phyloP scores from a whole-genome alignment of 2,329 filamentous ascomycete genomes.

The Neopestalotiopsis sp. region DNA sequence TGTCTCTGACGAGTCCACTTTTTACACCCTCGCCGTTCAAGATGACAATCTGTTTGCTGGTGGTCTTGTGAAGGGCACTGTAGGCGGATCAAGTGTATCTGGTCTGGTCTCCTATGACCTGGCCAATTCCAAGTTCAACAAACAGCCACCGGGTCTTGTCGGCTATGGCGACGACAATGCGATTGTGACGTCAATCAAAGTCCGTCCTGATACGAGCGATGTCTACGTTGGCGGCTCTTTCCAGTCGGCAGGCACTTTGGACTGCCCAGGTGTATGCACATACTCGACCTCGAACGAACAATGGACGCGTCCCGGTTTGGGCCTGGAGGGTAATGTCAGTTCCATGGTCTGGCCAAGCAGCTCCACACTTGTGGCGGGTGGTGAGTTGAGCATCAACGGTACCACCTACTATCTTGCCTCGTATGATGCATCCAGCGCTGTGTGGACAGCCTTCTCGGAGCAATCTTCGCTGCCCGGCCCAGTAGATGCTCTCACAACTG shows the following conservation, averaged over 20 bases:
- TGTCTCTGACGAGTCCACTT: constrained; percentile 74
- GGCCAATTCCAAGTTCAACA: constrained; percentile 62
- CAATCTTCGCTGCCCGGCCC: constrained; percentile 77
- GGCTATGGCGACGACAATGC: constrained; percentile 64
- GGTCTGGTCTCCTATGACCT: constrained; percentile 86
- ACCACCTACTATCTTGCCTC: constrained; percentile 71
- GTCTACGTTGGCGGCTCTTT: constrained; percentile 90
- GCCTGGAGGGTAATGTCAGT: constrained; percentile 72
- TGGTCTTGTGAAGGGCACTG: constrained; percentile 75
- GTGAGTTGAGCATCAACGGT: constrained; percentile 72
- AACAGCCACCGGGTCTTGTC: constrained; percentile 76
- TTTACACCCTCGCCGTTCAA: constrained; percentile 72
- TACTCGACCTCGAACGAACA: constrained; percentile 73
- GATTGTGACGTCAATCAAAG: constrained; percentile 74
- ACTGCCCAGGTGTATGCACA: constrained; percentile 81
- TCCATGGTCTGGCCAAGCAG: constrained; percentile 78
- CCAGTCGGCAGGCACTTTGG: constrained; percentile 78
- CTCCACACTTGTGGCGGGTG: constrained; percentile 76
- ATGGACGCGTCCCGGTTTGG: constrained; percentile 81
- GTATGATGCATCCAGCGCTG: constrained; percentile 71
- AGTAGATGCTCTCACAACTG: constrained; percentile 76
- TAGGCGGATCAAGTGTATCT: constrained; percentile 65
- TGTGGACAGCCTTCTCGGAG: constrained; percentile 68
- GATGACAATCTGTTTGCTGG: constrained; percentile 79
- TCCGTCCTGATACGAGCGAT: constrained; percentile 71